A percentile compares a stretch with the other conserved stretches of the same genome.
These are phyloP conservation scores for Lepidium campestre DNA, from an alignment of 441 rosid species.

Conservation along the genomic window DNA sequence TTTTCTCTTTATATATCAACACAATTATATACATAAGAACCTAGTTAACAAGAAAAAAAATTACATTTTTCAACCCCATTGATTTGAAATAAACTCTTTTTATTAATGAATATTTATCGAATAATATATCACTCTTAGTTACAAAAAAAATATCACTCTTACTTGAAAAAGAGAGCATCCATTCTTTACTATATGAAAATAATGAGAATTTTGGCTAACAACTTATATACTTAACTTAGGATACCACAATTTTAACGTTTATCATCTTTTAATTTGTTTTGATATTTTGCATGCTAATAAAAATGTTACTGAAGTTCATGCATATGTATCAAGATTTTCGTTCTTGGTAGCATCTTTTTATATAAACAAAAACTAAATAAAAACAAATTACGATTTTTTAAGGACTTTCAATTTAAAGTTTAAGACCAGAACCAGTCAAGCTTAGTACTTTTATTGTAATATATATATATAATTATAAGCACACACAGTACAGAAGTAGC, in stretches of 20 bases:
- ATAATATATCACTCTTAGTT: neutral
- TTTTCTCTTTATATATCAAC: neutral
- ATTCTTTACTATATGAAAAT: neutral
- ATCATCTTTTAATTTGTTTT: neutral
- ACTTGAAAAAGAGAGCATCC: neutral
- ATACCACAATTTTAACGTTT: neutral
- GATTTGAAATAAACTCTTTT: neutral
- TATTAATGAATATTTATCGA: neutral
- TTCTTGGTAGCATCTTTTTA: neutral
- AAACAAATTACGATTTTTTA: neutral
- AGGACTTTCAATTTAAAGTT: neutral
- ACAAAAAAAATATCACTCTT: neutral
- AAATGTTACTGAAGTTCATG: neutral
- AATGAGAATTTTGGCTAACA: neutral
- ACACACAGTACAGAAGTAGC: slow-evolving; percentile 21
- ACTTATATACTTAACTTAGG: no score
- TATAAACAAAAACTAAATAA: neutral
- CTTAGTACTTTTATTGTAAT: neutral
- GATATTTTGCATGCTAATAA: neutral
- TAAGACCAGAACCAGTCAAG: neutral
- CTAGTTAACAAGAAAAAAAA: neutral
- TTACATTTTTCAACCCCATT: neutral
- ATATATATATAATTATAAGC: neutral
- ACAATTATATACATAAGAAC: neutral
- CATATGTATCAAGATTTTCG: neutral